Evolutionary conservation across 2,329 filamentous ascomycete genomes (phyloP).

Genomic region (Alternaria solani): DNA sequence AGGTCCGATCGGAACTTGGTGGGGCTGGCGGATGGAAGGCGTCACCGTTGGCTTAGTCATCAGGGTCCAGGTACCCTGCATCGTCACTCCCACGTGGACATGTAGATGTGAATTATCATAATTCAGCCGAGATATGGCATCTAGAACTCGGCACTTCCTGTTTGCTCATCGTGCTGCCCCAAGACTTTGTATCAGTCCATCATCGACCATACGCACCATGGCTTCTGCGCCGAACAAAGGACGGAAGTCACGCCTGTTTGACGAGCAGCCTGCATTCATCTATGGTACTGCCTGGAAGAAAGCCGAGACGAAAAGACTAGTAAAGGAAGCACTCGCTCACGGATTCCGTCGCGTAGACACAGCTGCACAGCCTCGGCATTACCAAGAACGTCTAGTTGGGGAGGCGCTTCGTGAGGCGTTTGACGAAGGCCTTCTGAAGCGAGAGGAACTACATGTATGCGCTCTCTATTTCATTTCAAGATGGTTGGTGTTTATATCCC

Average conservation of each 20-base stretch:
- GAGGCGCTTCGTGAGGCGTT: slow-evolving; percentile 71
- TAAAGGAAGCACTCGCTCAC: slow-evolving; percentile 70
- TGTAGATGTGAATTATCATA: background rate
- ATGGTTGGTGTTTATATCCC: background rate
- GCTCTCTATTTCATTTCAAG: too few species aligned
- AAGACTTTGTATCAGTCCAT: background rate
- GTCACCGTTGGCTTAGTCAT: slow-evolving; percentile 20
- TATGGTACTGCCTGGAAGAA: slow-evolving; percentile 93
- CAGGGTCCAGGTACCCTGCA: slow-evolving; percentile 2
- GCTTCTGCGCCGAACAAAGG: slow-evolving; percentile 21
- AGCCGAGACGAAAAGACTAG: slow-evolving; percentile 70
- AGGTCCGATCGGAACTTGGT: slow-evolving; percentile 25
- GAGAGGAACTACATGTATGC: slow-evolving; percentile 70
- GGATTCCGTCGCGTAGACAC: slow-evolving; percentile 81
- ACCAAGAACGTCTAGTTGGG: slow-evolving; percentile 75
- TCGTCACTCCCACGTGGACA: background rate
- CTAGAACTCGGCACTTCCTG: background rate
- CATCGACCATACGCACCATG: slow-evolving; percentile 23
- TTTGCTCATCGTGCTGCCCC: background rate
- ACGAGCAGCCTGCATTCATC: slow-evolving; percentile 56
- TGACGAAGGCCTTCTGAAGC: slow-evolving; percentile 63
- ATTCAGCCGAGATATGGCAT: background rate
- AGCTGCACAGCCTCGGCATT: slow-evolving; percentile 79
- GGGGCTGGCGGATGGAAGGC: slow-evolving; percentile 15
- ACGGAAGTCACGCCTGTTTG: slow-evolving; percentile 23